Conservation (phyloP, 768 basidiomycete genomes). For the Wakefieldia striispora region DNA sequence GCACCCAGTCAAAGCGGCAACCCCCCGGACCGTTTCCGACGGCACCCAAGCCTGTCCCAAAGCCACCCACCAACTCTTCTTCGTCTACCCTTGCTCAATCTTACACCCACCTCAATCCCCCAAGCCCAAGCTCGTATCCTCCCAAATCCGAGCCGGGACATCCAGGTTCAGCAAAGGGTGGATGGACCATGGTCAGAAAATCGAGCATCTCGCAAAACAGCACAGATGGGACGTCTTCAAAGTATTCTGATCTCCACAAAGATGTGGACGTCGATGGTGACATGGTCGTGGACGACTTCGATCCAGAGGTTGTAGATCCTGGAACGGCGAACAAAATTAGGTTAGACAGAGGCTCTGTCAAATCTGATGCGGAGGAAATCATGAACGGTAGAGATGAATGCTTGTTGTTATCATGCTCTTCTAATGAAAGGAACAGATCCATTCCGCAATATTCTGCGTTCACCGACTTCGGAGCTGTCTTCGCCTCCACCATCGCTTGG, state of each 20-base stretch:
- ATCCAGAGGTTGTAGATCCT: conserved; percentile 47
- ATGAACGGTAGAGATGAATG: conserved; percentile 57
- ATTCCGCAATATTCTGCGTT: conserved; percentile 49
- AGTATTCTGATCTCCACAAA: conserved; percentile 26
- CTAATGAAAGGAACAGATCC: conserved; percentile 51
- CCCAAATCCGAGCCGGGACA: conserved; percentile 45
- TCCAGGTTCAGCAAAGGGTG: conserved; percentile 47
- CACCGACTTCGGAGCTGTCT: conserved; percentile 9
- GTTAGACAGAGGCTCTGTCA: conserved; percentile 48
- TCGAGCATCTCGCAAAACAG: conserved; percentile 29
- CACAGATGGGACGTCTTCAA: conserved; percentile 23
- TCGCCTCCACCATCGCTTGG: conserved; percentile 3
- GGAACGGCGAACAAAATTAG: conserved; percentile 40
- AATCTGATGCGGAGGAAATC: conserved; percentile 70
- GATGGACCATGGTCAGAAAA: conserved; percentile 76
- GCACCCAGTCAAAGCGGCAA: conserved; percentile 21
- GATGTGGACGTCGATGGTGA: conserved; percentile 74
- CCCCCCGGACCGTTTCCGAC: conserved; percentile 31
- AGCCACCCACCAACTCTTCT: conserved; percentile 46
- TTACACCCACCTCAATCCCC: conserved; percentile 76
- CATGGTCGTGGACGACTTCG: conserved; percentile 76
- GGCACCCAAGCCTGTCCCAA: conserved; percentile 57
- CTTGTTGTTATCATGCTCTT: conserved; percentile 17
- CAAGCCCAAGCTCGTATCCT: conserved; percentile 75
- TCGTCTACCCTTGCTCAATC: conserved; percentile 73